Base-by-base conservation (phyloP, 2,329 filamentous ascomycete species). In the Aspergillus caelatus region DNA sequence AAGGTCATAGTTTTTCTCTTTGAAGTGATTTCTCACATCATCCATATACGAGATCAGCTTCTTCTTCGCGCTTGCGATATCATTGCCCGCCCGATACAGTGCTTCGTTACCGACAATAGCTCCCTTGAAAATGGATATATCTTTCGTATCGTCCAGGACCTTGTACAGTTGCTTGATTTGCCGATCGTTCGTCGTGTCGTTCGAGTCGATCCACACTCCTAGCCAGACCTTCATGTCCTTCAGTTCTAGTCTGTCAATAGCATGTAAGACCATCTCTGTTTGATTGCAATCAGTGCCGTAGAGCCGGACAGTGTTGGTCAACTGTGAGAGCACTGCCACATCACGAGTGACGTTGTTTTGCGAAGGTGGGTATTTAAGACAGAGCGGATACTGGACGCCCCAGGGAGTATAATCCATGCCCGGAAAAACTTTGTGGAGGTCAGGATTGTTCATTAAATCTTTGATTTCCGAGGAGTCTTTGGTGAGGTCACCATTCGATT, bases 221-320 rank as follows among this genome's bases (percentile, higher is more conserved):
- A 98, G 83, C 94, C 94, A 98, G 66, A 98, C 83, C 77, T 96
- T 96, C 82, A 96, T 88, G 60, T 91, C 85, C 32, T 78, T 82
- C 70, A 97, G 81, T 58, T 90, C 84, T 14, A 98, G 84, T 57
- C 85, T 85, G 62, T 91, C 84, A 70, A 98, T 90, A 23, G 94
- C 89, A 71, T 95, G 89, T 10, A 98, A 82, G 0, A 96, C 87
- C 91, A 98, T 95, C 77, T 97, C 87, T 0, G 94, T 98, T 79
- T 98, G 94, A 78, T 97, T 97, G 84, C 94, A 98, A 80, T 98
- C 94, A 14, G 93, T 98, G 57, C 94, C 94, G 76, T 98, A 98
- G 1, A 97, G 84, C 9, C 94, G 90, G 55, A 98, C 86, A 3
- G 89, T 89, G 75, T 96, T 94, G 64, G 93, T 97, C 50, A 98